phyloP scores from a whole-genome alignment of 306 rosid species.

The Glycine tomentella region DNA sequence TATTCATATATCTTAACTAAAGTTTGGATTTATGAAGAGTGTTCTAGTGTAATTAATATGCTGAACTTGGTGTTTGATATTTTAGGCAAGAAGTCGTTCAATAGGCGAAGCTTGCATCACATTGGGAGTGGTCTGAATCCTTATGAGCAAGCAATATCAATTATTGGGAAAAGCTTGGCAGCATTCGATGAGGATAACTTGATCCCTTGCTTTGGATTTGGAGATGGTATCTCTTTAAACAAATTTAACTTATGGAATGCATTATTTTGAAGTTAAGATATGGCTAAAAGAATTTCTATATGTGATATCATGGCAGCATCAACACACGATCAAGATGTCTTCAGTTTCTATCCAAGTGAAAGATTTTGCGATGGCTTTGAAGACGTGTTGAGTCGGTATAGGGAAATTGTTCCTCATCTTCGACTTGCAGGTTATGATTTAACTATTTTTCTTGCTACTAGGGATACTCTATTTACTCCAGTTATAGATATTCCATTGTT shows the following conservation, averaged over 20 bases:
- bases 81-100: constrained; percentile 65
- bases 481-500: constrained; percentile 9
- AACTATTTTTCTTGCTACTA: not conserved
- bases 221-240: constrained; percentile 62
- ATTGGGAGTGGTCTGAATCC: constrained; percentile 64
- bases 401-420: constrained; percentile 66
- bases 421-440: constrained; percentile 64
- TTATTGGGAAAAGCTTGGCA: constrained; percentile 74
- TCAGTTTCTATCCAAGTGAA: constrained; percentile 63
- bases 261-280: constrained; percentile 14
- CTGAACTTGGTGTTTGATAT: not conserved
- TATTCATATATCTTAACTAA: not conserved
- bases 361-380: constrained; percentile 72
- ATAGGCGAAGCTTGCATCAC: constrained; percentile 69
- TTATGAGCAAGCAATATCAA: constrained; percentile 75
- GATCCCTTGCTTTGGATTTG: constrained; percentile 82
- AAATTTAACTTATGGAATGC: not conserved
- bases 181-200: constrained; percentile 74
- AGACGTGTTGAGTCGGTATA: constrained; percentile 65
- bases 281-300: constrained; percentile 11
- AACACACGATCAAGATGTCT: constrained; percentile 74
- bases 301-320: constrained; percentile 59
- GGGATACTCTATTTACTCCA: not conserved
- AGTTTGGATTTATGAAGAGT: too few relatives aligned
- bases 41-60: too few relatives aligned